Evolutionary conservation across 208 protist species (phyloP).

Genomic region (Acanthamoeba castellanii): DNA sequence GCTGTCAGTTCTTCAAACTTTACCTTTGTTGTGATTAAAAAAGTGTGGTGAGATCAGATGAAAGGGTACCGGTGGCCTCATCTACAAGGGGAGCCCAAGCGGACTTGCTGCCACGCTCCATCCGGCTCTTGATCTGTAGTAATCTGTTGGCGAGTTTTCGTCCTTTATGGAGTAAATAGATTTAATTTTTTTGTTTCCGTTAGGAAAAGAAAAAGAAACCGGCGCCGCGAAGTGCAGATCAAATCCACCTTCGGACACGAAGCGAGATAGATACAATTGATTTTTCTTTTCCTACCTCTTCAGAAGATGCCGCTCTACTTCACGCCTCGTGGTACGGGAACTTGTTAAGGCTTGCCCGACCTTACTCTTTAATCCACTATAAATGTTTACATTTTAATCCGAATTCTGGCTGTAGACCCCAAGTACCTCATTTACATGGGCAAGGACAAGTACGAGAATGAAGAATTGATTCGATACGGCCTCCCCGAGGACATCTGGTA

Average conservation of each 20-base stretch:
- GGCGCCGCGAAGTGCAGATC: background rate
- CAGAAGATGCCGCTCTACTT: conserved; percentile 28
- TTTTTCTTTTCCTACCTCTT: background rate
- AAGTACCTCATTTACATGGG: conserved; percentile 97
- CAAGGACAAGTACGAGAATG: conserved; percentile 99
- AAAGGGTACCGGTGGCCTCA: background rate
- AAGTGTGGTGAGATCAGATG: background rate
- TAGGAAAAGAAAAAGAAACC: conserved; percentile 6
- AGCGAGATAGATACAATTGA: too few species aligned
- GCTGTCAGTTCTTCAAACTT: background rate
- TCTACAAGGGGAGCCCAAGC: background rate
- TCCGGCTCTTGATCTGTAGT: background rate
- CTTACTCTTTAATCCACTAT: background rate
- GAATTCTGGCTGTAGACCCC: conserved; percentile 85
- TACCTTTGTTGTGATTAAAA: background rate
- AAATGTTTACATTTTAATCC: too few species aligned
- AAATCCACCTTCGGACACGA: background rate
- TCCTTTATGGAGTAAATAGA: background rate
- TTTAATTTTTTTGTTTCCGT: background rate
- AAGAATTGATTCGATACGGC: conserved; percentile 97
- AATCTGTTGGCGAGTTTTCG: too few species aligned
- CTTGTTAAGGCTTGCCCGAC: background rate
- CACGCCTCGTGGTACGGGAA: background rate
- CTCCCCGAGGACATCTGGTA: conserved; percentile 98
- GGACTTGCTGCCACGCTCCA: too few species aligned